Base-by-base conservation (phyloP, 371 early-diverging fungal genomes). In the Neoconidiobolus thromboides region DNA sequence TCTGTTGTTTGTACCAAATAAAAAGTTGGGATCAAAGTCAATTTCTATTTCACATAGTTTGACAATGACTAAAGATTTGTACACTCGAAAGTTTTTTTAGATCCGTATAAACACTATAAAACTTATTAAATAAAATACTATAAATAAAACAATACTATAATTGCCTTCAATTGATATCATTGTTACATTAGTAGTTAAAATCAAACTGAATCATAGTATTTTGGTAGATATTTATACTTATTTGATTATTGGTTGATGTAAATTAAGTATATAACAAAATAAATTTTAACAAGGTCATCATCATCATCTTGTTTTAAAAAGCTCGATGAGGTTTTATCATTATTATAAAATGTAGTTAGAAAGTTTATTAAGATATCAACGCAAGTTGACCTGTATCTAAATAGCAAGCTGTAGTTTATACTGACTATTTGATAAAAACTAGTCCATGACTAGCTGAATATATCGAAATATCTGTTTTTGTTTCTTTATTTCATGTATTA, bases 1-100 rank as follows among this genome's bases (percentile, higher is more conserved):
- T 75, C 77, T 79, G 81, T 83, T 84, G 74, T 77, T 76, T 41
- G 70, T 76, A 61, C 78, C 79, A 66, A 89, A 67, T 66, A 77
- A 69, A 70, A 88, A 82, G 44, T 73, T 72, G 48, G 73, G 72
- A 43, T 75, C 77, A 43, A 77, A 79, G 10, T 58, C 58, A 58
- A 91, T 69, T 43, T 83, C 80, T 36, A 89, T 64, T 67, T 80
- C 82, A 67, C 76, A 80, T 73, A 86, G 82, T 66, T 79, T 76
- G 72, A 88, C 88, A 54, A 82, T 82, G 67, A 88, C 80, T 58
- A 76, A 71, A 54, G 79, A 76, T 71, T 82, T 83, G 68, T 63
- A 65, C 60, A 76, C 76, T 48, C 78, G 76, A 58, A 74, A 74
- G 74, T 77, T 78, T 43, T 67, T 60, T 64, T 51, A 12, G 51